Percentiles rank a stretch among this genome's conserved stretches.
phyloP scores from a whole-genome alignment of 2,329 filamentous ascomycete genomes.

The Bipolaris zeicola region DNA sequence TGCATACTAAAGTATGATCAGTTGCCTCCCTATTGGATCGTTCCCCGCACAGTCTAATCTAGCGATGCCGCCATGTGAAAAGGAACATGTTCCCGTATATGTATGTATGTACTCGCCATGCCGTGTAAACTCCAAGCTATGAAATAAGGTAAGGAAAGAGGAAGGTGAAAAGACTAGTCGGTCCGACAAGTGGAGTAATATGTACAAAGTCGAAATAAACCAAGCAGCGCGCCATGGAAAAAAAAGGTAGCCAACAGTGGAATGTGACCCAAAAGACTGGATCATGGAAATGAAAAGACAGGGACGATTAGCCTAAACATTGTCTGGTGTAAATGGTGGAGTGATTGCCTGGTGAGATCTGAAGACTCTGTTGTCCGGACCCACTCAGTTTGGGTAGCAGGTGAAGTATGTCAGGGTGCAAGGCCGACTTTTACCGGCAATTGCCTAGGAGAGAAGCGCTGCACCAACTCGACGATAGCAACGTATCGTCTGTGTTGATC shows the following conservation, averaged over 20 bases:
- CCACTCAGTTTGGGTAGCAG: constrained; percentile 21
- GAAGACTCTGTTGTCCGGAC: constrained; percentile 19
- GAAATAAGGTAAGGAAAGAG: background rate
- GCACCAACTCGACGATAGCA: background rate
- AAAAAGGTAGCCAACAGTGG: background rate
- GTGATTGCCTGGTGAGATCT: constrained; percentile 8
- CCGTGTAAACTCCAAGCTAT: constrained; percentile 6
- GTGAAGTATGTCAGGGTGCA: constrained; percentile 20
- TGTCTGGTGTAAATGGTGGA: constrained; percentile 11
- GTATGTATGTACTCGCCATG: background rate
- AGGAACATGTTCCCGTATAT: background rate
- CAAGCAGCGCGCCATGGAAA: background rate
- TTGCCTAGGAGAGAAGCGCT: background rate
- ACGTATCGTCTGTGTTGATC: background rate
- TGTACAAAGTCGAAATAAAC: constrained; percentile 15
- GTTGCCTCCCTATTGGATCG: background rate
- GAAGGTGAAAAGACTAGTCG: constrained; percentile 3
- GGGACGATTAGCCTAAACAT: background rate
- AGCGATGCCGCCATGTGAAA: background rate
- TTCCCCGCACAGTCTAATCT: constrained; percentile 3
- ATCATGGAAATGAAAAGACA: background rate
- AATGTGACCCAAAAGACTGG: background rate
- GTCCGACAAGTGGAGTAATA: constrained; percentile 16
- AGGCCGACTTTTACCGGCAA: constrained; percentile 26
- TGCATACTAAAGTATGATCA: constrained; percentile 3